Conservation (phyloP, 306 rosid species). For the Crataegus laevigata region DNA sequence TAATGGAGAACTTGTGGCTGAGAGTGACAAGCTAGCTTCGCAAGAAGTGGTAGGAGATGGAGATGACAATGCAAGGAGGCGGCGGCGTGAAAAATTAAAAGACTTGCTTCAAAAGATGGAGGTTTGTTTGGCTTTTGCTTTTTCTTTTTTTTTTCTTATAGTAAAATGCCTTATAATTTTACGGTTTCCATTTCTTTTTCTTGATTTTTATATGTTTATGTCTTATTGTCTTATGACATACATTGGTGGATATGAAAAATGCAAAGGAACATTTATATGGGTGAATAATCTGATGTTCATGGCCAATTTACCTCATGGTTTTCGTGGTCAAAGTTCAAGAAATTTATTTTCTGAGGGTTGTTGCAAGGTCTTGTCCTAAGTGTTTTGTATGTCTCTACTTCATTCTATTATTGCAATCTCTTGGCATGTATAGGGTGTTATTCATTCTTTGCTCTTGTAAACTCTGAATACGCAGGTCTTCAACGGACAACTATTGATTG, state of each 20-base stretch:
- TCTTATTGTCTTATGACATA: neutral
- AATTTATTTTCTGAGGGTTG: neutral
- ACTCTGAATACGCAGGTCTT: neutral
- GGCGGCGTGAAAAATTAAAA: conserved; percentile 74
- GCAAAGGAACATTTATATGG: neutral
- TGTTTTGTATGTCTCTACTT: neutral
- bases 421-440: neutral
- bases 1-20: conserved; percentile 79
- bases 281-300: neutral
- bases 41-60: conserved; percentile 87
- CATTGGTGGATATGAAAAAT: neutral
- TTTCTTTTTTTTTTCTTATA: neutral
- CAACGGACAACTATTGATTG: neutral
- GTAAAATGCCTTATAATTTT: neutral
- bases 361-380: neutral
- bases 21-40: conserved; percentile 80
- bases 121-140: conserved; percentile 25
- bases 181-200: neutral
- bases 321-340: neutral
- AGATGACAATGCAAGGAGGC: conserved; percentile 77
- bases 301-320: neutral
- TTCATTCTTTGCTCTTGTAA: neutral
- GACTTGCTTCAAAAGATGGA: conserved; percentile 89
- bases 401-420: neutral
- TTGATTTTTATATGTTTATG: neutral